Conservation (phyloP, 352 stramenopile genomes). For the Blastocystis sp. region DNA sequence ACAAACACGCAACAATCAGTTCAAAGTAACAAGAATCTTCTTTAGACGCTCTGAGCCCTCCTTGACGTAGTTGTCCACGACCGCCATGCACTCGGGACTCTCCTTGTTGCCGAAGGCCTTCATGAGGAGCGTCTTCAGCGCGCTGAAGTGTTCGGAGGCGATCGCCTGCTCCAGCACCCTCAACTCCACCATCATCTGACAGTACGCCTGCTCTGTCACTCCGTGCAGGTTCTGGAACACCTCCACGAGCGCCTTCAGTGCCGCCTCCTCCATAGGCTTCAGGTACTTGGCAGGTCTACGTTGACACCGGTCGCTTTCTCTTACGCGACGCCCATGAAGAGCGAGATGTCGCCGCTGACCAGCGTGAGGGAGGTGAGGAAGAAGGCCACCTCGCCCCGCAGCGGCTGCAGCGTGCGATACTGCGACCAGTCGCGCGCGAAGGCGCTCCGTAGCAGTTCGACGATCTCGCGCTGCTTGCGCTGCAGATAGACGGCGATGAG, state of each 20-base stretch:
- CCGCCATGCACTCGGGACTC: not conserved
- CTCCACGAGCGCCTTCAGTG: not conserved
- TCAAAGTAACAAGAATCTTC: slow-evolving; percentile 38
- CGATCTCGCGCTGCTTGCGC: not conserved
- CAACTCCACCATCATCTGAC: slow-evolving; percentile 32
- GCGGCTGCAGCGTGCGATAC: not conserved
- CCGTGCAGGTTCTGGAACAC: not conserved
- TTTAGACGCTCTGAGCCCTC: not conserved
- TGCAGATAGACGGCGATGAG: slow-evolving; percentile 2
- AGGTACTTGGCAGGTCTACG: not conserved
- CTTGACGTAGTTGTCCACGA: slow-evolving; percentile 26
- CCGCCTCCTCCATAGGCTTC: not conserved
- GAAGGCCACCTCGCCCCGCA: not conserved
- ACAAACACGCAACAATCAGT: slow-evolving; percentile 44
- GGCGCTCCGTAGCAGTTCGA: not conserved
- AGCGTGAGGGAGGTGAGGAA: slow-evolving; percentile 15
- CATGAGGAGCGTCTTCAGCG: not conserved
- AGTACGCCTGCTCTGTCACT: slow-evolving; percentile 28
- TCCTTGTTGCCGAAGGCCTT: not conserved
- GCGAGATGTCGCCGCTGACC: slow-evolving; percentile 7
- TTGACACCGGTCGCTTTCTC: not conserved
- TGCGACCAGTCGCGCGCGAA: not conserved
- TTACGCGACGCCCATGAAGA: slow-evolving; percentile 7
- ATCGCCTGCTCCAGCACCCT: slow-evolving; percentile 36
- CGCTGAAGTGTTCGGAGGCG: not conserved